Evolutionary conservation across 495 filamentous ascomycete species (phyloP).

Genomic region (Pyrenula aspistea): DNA sequence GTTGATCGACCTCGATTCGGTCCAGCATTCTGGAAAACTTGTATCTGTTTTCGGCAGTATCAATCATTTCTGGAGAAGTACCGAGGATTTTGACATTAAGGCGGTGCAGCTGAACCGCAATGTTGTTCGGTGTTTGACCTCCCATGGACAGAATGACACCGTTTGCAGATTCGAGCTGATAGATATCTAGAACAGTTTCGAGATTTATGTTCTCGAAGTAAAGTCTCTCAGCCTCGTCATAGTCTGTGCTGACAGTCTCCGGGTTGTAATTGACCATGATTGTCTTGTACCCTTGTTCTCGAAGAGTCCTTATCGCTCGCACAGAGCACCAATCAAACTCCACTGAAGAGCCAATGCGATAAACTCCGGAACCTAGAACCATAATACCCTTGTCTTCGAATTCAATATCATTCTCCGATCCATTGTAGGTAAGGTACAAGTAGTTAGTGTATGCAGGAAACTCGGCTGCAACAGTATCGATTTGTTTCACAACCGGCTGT

Average conservation of each 20-base stretch:
- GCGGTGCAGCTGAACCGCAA: constrained; percentile 77
- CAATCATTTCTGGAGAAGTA: constrained; percentile 98
- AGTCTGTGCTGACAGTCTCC: constrained; percentile 90
- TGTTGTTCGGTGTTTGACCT: constrained; percentile 97
- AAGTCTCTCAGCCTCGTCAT: constrained; percentile 87
- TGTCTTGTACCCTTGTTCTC: constrained; percentile 81
- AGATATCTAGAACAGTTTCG: constrained; percentile 91
- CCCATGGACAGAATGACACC: constrained; percentile 98
- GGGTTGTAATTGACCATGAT: constrained; percentile 98
- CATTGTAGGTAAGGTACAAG: constrained; percentile 93
- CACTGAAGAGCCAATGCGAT: constrained; percentile 93
- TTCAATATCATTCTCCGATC: constrained; percentile 67
- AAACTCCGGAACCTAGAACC: constrained; percentile 95
- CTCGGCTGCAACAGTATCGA: constrained; percentile 95
- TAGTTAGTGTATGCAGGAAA: constrained; percentile 96
- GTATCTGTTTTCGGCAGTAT: constrained; percentile 93
- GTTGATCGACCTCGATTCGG: constrained; percentile 88
- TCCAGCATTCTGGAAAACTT: constrained; percentile 98
- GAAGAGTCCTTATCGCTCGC: constrained; percentile 82
- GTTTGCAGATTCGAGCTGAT: constrained; percentile 73
- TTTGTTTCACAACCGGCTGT: constrained; percentile 86
- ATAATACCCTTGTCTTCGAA: constrained; percentile 88
- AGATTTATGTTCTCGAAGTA: constrained; percentile 98
- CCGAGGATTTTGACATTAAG: constrained; percentile 85
- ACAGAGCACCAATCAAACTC: constrained; percentile 99